Conservation (phyloP, 768 basidiomycete species). For the Trametes cubensis region DNA sequence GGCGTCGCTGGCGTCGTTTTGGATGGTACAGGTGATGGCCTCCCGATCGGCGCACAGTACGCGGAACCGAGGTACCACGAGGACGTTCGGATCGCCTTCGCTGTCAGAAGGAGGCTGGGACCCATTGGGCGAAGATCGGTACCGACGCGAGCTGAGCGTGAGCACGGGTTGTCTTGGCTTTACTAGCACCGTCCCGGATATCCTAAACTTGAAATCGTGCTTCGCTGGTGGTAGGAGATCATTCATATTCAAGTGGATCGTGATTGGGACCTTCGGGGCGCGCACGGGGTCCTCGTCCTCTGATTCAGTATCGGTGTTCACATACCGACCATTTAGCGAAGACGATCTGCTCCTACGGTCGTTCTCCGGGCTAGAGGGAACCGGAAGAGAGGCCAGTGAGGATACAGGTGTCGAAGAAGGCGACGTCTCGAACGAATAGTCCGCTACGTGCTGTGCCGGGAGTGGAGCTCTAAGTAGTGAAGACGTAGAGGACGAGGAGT, state of each 20-base stretch:
- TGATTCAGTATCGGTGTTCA: slow-evolving; percentile 26
- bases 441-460: slow-evolving; percentile 61
- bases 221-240: slow-evolving; percentile 68
- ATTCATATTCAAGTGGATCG: slow-evolving; percentile 80
- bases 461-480: slow-evolving; percentile 79
- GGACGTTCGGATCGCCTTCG: slow-evolving; percentile 47
- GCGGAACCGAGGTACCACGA: slow-evolving; percentile 68
- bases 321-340: slow-evolving; percentile 34
- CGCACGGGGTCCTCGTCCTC: slow-evolving; percentile 29
- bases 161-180: slow-evolving; percentile 40
- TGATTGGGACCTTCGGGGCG: slow-evolving; percentile 65
- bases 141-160: slow-evolving; percentile 9
- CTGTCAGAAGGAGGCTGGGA: slow-evolving; percentile 26
- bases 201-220: slow-evolving; percentile 64
- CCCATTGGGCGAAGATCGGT: slow-evolving; percentile 22
- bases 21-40: slow-evolving; percentile 55
- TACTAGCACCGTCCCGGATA: slow-evolving; percentile 67
- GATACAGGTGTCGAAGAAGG: slow-evolving; percentile 54
- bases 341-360: slow-evolving; percentile 43
- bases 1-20: slow-evolving; percentile 56
- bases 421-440: slow-evolving; percentile 76
- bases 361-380: slow-evolving; percentile 37
- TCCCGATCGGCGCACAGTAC: slow-evolving; percentile 71
- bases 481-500: slow-evolving; percentile 17
- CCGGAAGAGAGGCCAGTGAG: slow-evolving; percentile 43